These are phyloP conservation scores for Glycyrrhiza uralensis DNA, from an alignment of 306 rosid species.

Conservation along the genomic window DNA sequence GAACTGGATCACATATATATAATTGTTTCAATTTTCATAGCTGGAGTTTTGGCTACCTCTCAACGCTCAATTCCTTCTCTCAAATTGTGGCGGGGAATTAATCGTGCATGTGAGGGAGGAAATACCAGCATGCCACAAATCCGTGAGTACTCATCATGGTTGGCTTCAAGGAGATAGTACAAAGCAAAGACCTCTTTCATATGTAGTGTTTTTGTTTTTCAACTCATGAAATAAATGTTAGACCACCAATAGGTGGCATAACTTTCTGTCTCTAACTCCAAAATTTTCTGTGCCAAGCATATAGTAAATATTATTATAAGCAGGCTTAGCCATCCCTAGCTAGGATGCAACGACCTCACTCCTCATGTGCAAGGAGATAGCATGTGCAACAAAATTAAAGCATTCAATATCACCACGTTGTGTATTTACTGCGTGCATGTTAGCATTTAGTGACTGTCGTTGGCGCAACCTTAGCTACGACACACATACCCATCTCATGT, in stretches of 20 bases:
- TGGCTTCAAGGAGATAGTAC: neutral
- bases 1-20: neutral
- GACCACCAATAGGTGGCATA: conserved; percentile 13
- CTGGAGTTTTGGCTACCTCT: neutral
- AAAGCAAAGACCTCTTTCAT: neutral
- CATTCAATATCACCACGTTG: conserved; percentile 53
- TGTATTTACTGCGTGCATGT: conserved; percentile 53
- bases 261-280: conserved; percentile 23
- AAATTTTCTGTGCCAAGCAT: conserved; percentile 49
- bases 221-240: conserved; percentile 6
- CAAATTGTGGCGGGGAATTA: neutral
- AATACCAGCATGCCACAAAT: neutral
- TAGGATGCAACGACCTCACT: conserved; percentile 9
- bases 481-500: conserved; percentile 44
- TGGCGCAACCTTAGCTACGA: conserved; percentile 53
- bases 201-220: neutral
- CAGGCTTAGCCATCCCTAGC: conserved; percentile 23
- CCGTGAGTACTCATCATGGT: neutral
- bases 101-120: neutral
- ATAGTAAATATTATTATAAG: conserved; percentile 21
- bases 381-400: conserved; percentile 47
- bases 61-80: neutral
- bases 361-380: neutral
- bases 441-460: conserved; percentile 52
- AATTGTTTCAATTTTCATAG: neutral